A percentile compares a stretch with the other conserved stretches of the same genome.
These are phyloP conservation scores for Fomes fomentarius DNA, from an alignment of 1,284 basidiomycete genomes.

Conservation along the genomic window DNA sequence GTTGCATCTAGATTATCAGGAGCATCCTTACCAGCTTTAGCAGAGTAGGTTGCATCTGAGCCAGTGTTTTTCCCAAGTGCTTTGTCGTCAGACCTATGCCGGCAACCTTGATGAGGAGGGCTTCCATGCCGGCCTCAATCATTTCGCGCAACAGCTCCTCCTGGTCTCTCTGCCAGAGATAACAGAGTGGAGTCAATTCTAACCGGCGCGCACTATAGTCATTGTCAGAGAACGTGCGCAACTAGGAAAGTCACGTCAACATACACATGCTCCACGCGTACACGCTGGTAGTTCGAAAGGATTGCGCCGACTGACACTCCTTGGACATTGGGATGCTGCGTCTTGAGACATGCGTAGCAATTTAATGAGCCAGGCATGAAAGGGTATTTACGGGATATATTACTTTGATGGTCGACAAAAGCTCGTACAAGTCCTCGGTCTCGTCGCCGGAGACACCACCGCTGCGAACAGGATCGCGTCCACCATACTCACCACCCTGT, in stretches of 20 bases:
- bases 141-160: slow-evolving; percentile 85
- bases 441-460: slow-evolving; percentile 81
- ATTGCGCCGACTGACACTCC: slow-evolving; percentile 97
- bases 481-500: slow-evolving; percentile 86
- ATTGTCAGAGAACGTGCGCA: neutral
- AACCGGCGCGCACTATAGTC: slow-evolving; percentile 78
- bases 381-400: neutral
- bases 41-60: slow-evolving; percentile 77
- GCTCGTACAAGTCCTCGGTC: slow-evolving; percentile 90
- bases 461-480: slow-evolving; percentile 48
- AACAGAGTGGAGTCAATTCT: slow-evolving; percentile 80
- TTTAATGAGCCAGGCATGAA: neutral
- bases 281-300: slow-evolving; percentile 95
- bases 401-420: slow-evolving; percentile 84
- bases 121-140: slow-evolving; percentile 79
- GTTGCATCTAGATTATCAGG: neutral
- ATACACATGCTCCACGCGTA: slow-evolving; percentile 97
- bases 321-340: slow-evolving; percentile 79
- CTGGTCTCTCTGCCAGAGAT: slow-evolving; percentile 95
- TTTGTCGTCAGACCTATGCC: slow-evolving; percentile 85
- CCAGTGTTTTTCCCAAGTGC: slow-evolving; percentile 83
- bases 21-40: slow-evolving; percentile 63
- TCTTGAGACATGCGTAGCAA: slow-evolving; percentile 42
- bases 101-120: slow-evolving; percentile 94
- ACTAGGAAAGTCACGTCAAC: slow-evolving; percentile 35